phyloP scores from a whole-genome alignment of 176 grass and related monocot genomes.

The Juncus effusus region DNA sequence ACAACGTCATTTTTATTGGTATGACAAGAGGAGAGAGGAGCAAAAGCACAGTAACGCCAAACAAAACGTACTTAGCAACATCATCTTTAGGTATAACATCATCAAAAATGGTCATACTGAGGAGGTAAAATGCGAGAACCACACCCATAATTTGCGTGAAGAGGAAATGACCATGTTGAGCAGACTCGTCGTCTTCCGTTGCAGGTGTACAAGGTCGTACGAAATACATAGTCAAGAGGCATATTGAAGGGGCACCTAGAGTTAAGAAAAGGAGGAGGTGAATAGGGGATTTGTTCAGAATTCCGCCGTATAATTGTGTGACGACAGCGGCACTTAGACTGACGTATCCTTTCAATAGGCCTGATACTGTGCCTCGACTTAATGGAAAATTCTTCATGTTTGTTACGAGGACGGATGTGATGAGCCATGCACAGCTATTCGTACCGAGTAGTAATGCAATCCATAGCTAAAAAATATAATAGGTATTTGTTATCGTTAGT shows the following conservation, averaged over 20 bases:
- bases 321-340: slow-evolving; percentile 55
- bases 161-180: slow-evolving; percentile 52
- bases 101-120: slow-evolving; percentile 38
- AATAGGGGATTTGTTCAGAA: slow-evolving; percentile 47
- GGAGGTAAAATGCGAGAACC: slow-evolving; percentile 48
- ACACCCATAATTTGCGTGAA: slow-evolving; percentile 48
- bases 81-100: slow-evolving; percentile 16
- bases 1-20: slow-evolving; percentile 62
- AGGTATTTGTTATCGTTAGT: no score
- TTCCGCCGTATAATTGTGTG: slow-evolving; percentile 46
- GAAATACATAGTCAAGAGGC: slow-evolving; percentile 53
- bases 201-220: slow-evolving; percentile 51
- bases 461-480: slow-evolving; percentile 39
- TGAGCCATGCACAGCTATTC: slow-evolving; percentile 58
- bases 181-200: slow-evolving; percentile 33
- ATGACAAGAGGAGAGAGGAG: slow-evolving; percentile 58
- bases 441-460: slow-evolving; percentile 46
- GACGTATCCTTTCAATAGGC: slow-evolving; percentile 59
- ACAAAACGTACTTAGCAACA: slow-evolving; percentile 27
- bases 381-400: slow-evolving; percentile 77
- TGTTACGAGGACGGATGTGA: slow-evolving; percentile 55
- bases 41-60: slow-evolving; percentile 41
- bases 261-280: slow-evolving; percentile 44
- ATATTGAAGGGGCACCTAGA: slow-evolving; percentile 41
- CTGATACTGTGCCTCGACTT: slow-evolving; percentile 57